Evolutionary conservation across 495 filamentous ascomycete species (phyloP), one percentile per base, ranked within the genome.

Genomic region (Margaritispora aquatica): DNA sequence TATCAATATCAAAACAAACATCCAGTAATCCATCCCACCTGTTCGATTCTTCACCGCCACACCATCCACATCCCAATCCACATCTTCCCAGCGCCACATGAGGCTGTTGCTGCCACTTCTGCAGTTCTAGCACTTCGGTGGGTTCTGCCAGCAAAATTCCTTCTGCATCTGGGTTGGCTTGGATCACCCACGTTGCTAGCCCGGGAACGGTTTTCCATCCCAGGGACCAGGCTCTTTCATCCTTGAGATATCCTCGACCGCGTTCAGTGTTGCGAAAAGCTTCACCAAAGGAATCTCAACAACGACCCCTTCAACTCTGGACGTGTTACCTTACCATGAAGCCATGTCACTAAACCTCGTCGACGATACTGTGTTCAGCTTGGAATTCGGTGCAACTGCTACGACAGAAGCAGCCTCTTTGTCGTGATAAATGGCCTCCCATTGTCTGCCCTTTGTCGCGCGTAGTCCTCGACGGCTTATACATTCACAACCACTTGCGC

Each of bases 381-480:
- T 58, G 57, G 57, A 63, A 63, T 63, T 54, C 27, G 22, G 21
- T 10, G 26, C 21, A n/a, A 44, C 49, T 63, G 51, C 60, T 49
- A 63, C 51, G 27, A 22, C n/a, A 13, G 20, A 15, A 53, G 57
- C 57, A 51, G 46, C 52, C 19, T 22, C 23, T n/a, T 26, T 17
- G 26, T 54, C 54, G 22, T 52, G 55, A 58, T 64, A 61, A 64
- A 64, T 64, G 58, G 58, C 62, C 11, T 57, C 54, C 53, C 58
- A 61, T 61, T 60, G 58, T 64, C 54, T 47, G 19, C 13, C 1
- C 52, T 38, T 36, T 51, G 51, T 55, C 52, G 56, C 55, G 20
- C 57, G 23, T 59, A 46, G 51, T 60, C 47, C 52, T 60, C 61
- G 56, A 58, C 41, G 51, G 23, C 46, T 41, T 56, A 48, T 51